Evolutionary conservation across 2,329 filamentous ascomycete genomes (phyloP), one percentile per base, ranked within the genome.

Genomic region (Neocucurbitaria cava): DNA sequence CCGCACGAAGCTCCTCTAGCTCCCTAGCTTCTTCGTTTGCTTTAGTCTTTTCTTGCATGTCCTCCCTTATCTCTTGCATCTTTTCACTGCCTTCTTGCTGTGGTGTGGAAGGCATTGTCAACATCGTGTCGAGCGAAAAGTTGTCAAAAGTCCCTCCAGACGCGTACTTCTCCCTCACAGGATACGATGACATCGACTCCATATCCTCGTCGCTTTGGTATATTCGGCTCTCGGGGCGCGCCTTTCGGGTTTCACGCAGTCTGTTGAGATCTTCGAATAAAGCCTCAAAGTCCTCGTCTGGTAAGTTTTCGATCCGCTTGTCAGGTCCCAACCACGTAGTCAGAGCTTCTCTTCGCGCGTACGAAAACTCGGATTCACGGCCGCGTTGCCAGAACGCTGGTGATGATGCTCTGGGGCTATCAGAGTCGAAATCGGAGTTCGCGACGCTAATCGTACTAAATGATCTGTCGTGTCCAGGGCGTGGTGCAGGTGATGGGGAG

Each of bases 101-200:
- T 2, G 95, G 95, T 0, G 94, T 98, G 0, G 92, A 96, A 1
- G 95, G 95, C 83, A 97, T 92, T 0, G 95, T 99, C 46, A 99
- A 82, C 11, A 89, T 89, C 1, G 95, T 99, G 72, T 99, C 95
- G 15, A 99, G 82, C 1, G 94, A 98, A 69, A 97, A 95, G 72
- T 96, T 97, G 77, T 99, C 95, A 48, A 98, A 83, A 0, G 94
- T 97, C 1, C 94, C 94, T 50, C 90, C 95, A 2, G 93, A 97
- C 79, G 96, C 86, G 76, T 98, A 98, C 71, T 98, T 98, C 66
- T 99, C 95, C 46, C 95, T 85, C 26, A 93, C 82, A 1, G 92
- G 89, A 70, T 93, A 97, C 0, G 94, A 97, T 24, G 88, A 90
- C 43, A 90, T 86, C 0, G 94, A 97, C 63, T 99, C 95, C 49